Percentiles rank a stretch among this genome's conserved stretches.
Conservation (phyloP, 31 red algal genomes). For the Bonnemaisonia californica region DNA sequence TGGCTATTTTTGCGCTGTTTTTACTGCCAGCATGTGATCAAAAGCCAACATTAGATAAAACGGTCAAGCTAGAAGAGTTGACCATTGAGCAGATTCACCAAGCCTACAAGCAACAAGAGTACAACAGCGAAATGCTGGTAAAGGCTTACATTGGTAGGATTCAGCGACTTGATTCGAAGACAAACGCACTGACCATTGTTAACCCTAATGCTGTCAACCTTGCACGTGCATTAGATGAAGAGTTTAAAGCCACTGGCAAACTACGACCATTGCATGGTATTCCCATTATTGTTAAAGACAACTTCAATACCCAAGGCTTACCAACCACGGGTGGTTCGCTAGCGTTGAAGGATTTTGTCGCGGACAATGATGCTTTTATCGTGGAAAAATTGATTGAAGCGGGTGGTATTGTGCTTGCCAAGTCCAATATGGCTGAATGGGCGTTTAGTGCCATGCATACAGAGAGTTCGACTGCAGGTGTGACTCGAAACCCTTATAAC, state of each 20-base stretch:
- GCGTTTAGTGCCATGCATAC: neutral
- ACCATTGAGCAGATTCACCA: too few relatives aligned
- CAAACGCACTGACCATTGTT: conserved; percentile 1
- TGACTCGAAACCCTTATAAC: conserved; percentile 4
- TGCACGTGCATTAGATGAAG: conserved; percentile 18
- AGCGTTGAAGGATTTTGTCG: neutral
- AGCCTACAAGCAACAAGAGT: too few relatives aligned
- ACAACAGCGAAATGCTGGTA: neutral
- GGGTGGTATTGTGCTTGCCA: conserved; percentile 24
- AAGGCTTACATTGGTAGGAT: neutral
- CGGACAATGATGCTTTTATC: neutral
- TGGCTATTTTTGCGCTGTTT: too few relatives aligned
- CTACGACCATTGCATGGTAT: conserved; percentile 6
- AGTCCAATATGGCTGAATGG: conserved; percentile 23
- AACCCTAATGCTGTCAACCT: neutral
- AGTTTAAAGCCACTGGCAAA: neutral
- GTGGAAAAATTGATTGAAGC: conserved; percentile 10
- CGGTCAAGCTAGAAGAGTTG: too few relatives aligned
- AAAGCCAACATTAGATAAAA: too few relatives aligned
- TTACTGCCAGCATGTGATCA: too few relatives aligned
- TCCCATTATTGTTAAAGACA: conserved; percentile 25
- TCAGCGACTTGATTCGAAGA: neutral
- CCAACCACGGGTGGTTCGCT: conserved; percentile 6
- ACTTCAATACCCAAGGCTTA: neutral
- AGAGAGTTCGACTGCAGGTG: neutral